phyloP scores from a whole-genome alignment of 2,329 filamentous ascomycete species.

The Kalaharituber pfeilii region DNA sequence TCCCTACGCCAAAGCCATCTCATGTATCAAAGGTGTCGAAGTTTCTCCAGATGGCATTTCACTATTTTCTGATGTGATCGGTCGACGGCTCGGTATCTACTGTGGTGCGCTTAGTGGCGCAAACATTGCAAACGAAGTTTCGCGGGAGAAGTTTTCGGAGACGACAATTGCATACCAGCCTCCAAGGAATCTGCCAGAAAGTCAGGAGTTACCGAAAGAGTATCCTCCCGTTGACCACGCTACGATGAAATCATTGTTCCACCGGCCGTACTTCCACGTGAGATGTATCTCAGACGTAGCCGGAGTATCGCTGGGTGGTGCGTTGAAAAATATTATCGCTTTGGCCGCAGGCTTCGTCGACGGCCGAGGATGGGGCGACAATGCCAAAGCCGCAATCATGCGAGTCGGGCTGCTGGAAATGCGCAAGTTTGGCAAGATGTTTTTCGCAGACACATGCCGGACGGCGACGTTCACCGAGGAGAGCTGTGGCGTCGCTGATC shows the following conservation, averaged over 20 bases:
- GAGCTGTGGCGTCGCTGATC: slow-evolving; percentile 81
- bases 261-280: slow-evolving; percentile 94
- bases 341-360: slow-evolving; percentile 89
- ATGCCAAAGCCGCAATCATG: slow-evolving; percentile 97
- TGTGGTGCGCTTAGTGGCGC: slow-evolving; percentile 88
- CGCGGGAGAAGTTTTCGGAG: slow-evolving; percentile 88
- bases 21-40: slow-evolving; percentile 95
- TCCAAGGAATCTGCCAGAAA: slow-evolving; percentile 52
- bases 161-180: slow-evolving; percentile 95
- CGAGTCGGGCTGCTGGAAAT: slow-evolving; percentile 89
- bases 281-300: slow-evolving; percentile 90
- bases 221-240: slow-evolving; percentile 76
- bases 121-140: slow-evolving; percentile 92
- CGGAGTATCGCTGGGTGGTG: slow-evolving; percentile 83
- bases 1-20: slow-evolving; percentile 81
- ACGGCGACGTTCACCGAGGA: slow-evolving; percentile 90
- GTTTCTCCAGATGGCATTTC: slow-evolving; percentile 72
- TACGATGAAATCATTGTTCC: slow-evolving; percentile 72
- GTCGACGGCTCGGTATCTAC: slow-evolving; percentile 80
- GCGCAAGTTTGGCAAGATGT: slow-evolving; percentile 86
- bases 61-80: slow-evolving; percentile 90
- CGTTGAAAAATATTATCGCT: slow-evolving; percentile 92
- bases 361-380: slow-evolving; percentile 92
- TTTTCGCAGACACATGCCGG: slow-evolving; percentile 69
- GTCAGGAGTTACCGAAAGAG: slow-evolving; percentile 56